Conservation (phyloP, 768 basidiomycete genomes). For the Naematelia aurantialba region DNA sequence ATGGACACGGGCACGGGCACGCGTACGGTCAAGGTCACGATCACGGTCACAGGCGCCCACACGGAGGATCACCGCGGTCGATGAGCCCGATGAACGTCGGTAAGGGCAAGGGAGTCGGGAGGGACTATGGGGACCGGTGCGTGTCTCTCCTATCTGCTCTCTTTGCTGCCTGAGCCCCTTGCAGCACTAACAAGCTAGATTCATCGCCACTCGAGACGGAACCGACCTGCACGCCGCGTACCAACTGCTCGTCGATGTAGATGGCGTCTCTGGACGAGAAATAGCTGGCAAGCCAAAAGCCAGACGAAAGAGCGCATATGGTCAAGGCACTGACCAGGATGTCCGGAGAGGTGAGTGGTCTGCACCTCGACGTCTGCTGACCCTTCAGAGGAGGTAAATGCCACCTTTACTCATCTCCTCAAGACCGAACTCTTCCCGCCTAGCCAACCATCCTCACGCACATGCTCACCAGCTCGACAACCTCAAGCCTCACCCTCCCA, state of each 20-base stretch:
- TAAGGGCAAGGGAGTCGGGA: slow-evolving; percentile 40
- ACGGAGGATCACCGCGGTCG: background rate
- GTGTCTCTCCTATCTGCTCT: slow-evolving; percentile 4
- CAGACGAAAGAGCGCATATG: slow-evolving; percentile 66
- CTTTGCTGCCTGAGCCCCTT: background rate
- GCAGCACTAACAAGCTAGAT: slow-evolving; percentile 53
- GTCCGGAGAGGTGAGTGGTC: slow-evolving; percentile 18
- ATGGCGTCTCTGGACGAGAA: slow-evolving; percentile 50
- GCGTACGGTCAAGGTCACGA: too few species aligned
- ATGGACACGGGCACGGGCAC: slow-evolving; percentile 14
- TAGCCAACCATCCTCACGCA: slow-evolving; percentile 28
- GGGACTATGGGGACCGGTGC: slow-evolving; percentile 51
- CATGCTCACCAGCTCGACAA: slow-evolving; percentile 21
- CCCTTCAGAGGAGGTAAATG: slow-evolving; percentile 53
- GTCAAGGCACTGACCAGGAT: slow-evolving; percentile 59
- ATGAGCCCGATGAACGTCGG: slow-evolving; percentile 17
- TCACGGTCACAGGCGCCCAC: too few species aligned
- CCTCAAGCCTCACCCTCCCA: slow-evolving; percentile 26
- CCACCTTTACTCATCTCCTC: slow-evolving; percentile 53
- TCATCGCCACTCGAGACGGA: slow-evolving; percentile 62
- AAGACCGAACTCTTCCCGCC: slow-evolving; percentile 53
- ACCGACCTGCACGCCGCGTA: slow-evolving; percentile 64
- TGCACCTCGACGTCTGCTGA: background rate
- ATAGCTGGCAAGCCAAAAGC: slow-evolving; percentile 55
- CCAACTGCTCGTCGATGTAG: slow-evolving; percentile 58